Evolutionary conservation across 805 yeast species (phyloP).

Genomic region (Wickerhamiella galacta): DNA sequence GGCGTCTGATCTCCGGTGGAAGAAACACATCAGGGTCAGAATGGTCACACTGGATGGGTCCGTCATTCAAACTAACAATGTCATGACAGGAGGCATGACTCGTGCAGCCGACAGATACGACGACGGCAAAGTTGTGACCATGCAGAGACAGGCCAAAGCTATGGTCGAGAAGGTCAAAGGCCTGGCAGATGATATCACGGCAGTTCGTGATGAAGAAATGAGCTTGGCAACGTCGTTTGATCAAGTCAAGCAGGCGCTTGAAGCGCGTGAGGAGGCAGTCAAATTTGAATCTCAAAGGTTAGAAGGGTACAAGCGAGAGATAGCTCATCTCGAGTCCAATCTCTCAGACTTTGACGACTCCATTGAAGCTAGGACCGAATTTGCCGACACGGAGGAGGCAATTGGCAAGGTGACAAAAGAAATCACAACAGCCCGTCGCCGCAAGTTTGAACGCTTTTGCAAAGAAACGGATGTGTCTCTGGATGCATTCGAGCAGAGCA

Average conservation of each 20-base stretch:
- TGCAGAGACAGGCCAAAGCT: slow-evolving; percentile 8
- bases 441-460: slow-evolving; percentile 7
- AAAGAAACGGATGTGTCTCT: slow-evolving; percentile 8
- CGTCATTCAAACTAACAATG: slow-evolving; percentile 65
- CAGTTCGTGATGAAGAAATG: neutral
- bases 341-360: neutral
- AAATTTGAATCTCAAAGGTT: neutral
- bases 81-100: slow-evolving; percentile 74
- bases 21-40: slow-evolving; percentile 37
- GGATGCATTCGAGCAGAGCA: slow-evolving; percentile 9
- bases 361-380: neutral
- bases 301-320: slow-evolving; percentile 3
- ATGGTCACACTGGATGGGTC: slow-evolving; percentile 74
- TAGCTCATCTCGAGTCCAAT: slow-evolving; percentile 3
- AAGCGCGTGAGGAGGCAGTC: neutral
- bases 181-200: neutral
- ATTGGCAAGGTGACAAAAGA: slow-evolving; percentile 20
- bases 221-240: neutral
- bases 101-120: slow-evolving; percentile 6
- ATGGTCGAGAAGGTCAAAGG: slow-evolving; percentile 16
- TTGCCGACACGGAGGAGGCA: neutral
- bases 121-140: slow-evolving; percentile 9
- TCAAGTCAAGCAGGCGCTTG: neutral
- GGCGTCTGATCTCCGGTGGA: slow-evolving; percentile 66
- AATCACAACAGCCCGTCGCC: neutral